Conservation (phyloP, 2,329 filamentous ascomycete genomes). For the Bipolaris oryzae region DNA sequence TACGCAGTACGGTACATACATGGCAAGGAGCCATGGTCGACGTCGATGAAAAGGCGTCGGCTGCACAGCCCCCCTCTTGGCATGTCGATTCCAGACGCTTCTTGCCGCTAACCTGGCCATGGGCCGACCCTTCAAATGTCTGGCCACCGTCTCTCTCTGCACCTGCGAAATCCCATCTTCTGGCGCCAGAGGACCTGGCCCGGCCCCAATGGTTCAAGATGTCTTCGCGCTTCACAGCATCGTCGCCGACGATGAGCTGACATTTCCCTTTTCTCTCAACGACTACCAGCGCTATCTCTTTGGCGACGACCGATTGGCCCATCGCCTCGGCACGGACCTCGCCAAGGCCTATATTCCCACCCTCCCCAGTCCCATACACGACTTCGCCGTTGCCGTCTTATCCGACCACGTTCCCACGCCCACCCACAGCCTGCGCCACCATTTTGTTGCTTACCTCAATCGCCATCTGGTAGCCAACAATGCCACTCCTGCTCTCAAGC, state of each 20-base stretch:
- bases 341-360: slow-evolving; percentile 32
- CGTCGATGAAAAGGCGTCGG: slow-evolving; percentile 2
- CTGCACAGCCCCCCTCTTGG: slow-evolving; percentile 29
- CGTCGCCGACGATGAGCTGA: slow-evolving; percentile 16
- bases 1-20: too few relatives aligned
- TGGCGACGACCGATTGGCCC: slow-evolving; percentile 33
- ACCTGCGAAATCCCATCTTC: slow-evolving; percentile 1
- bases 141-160: slow-evolving; percentile 1
- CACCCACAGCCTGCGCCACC: slow-evolving; percentile 28
- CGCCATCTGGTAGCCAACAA: slow-evolving; percentile 27
- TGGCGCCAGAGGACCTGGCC: slow-evolving; percentile 1
- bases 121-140: slow-evolving; percentile 25
- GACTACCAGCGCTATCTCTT: slow-evolving; percentile 37
- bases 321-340: slow-evolving; percentile 33
- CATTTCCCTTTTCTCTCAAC: slow-evolving; percentile 28
- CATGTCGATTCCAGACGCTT: slow-evolving; percentile 10
- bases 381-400: slow-evolving; percentile 32
- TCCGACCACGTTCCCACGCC: slow-evolving; percentile 30
- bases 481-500: slow-evolving; percentile 25
- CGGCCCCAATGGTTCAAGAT: slow-evolving; percentile 27
- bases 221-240: slow-evolving; percentile 30
- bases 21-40: not conserved
- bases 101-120: slow-evolving; percentile 19
- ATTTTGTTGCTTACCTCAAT: slow-evolving; percentile 33
- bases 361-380: slow-evolving; percentile 21